These are phyloP conservation scores for Phylloporus rhodoxanthus DNA, from an alignment of 768 basidiomycete species.

Conservation along the genomic window DNA sequence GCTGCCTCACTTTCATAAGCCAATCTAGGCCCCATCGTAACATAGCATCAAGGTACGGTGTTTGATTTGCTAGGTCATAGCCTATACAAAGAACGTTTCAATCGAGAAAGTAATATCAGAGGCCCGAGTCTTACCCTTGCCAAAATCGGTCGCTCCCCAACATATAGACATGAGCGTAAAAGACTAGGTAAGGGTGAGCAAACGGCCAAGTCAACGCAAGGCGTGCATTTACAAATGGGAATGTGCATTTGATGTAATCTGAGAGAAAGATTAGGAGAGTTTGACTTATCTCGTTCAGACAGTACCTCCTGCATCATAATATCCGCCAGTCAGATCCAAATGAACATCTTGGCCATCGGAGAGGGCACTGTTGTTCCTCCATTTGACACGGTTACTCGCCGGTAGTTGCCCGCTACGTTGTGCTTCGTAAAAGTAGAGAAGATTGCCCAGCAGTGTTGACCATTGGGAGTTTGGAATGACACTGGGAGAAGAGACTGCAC, in stretches of 20 bases:
- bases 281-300: background rate
- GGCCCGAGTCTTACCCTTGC: constrained; percentile 47
- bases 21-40: constrained; percentile 89
- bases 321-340: constrained; percentile 80
- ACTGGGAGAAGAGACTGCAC: constrained; percentile 42
- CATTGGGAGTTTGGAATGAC: constrained; percentile 68
- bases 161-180: constrained; percentile 80
- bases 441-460: constrained; percentile 72
- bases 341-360: constrained; percentile 71
- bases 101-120: background rate
- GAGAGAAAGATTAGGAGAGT: constrained; percentile 2
- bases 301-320: constrained; percentile 88
- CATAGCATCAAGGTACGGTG: constrained; percentile 86
- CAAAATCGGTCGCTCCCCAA: constrained; percentile 86
- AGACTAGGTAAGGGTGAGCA: constrained; percentile 39
- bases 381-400: constrained; percentile 63
- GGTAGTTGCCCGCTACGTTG: constrained; percentile 79
- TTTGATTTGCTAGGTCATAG: constrained; percentile 82
- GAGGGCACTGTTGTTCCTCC: constrained; percentile 79
- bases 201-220: background rate
- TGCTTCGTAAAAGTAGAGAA: constrained; percentile 87
- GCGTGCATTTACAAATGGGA: constrained; percentile 56
- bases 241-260: constrained; percentile 89
- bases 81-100: constrained; percentile 35
- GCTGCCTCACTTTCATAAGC: constrained; percentile 70